Base-by-base conservation (phyloP, 1,139 yeast genomes). In the Taphrina confusa region DNA sequence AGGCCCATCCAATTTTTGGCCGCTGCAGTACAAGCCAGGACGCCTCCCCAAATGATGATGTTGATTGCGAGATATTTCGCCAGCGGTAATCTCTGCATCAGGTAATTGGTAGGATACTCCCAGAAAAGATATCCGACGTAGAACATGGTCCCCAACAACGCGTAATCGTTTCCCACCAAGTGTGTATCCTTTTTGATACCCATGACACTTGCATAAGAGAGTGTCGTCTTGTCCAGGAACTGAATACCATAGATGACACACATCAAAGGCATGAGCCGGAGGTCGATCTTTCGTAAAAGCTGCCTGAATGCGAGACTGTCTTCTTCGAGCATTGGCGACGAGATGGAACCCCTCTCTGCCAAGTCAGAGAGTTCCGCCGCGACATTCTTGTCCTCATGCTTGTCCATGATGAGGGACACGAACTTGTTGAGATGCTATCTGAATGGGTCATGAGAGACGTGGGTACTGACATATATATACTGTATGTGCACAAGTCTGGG, bases 191-290 rank as follows among this genome's bases (percentile, higher is more conserved):
- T 68, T 62, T 74, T 75, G 62, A 84, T 74, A 1, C 87, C 87
- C 74, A 83, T 75, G 58, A 84, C 77, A 0, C 87, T 78, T 3
- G 87, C 87, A 66, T 79, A 81, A 11, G 84, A 76, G 31, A 78
- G 78, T 4, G 86, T 74, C 16, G 79, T 73, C 67, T 85, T 85
- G 71, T 85, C 91, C 81, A 84, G 79, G 64, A 79, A 82, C 67
- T 83, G 87, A 57, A 79, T 74, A 18, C 82, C 77, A 68, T 82
- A 82, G 34, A 82, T 70, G 12, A 79, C 65, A 67, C 83, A 77
- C 73, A 83, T 74, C 47, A 82, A 63, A 0, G 89, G 88, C 54
- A 56, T 56, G 65, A 84, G 68, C 62, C 70, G 75, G 25, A 75
- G 47, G 68, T 83, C 87, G 44, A 81, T 82, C 64, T 80, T 69